These are phyloP conservation scores for Podaxis pistillaris DNA, from an alignment of 768 basidiomycete species.

Conservation along the genomic window DNA sequence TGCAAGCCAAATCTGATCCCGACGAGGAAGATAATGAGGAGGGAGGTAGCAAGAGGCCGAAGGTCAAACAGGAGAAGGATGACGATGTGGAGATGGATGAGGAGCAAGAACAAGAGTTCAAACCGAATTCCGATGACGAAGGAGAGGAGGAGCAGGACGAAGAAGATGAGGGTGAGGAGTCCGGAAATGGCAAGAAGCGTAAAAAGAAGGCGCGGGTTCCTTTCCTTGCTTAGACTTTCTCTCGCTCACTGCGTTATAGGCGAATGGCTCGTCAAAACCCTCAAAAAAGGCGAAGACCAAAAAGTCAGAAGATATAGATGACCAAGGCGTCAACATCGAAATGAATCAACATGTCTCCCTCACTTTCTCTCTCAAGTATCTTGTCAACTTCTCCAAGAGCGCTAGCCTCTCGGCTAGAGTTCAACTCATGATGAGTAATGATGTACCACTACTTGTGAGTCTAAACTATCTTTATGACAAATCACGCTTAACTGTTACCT, in stretches of 20 bases:
- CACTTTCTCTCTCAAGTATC: conserved; percentile 96
- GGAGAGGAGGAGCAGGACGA: conserved; percentile 53
- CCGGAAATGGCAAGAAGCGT: conserved; percentile 61
- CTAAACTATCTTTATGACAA: not conserved
- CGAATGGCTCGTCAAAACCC: conserved; percentile 40
- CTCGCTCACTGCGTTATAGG: conserved; percentile 18
- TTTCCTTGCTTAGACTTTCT: not conserved
- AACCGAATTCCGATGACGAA: conserved; percentile 55
- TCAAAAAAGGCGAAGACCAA: conserved; percentile 54
- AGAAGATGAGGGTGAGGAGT: conserved; percentile 49
- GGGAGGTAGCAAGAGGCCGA: conserved; percentile 38
- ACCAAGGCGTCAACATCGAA: conserved; percentile 65
- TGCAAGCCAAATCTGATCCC: conserved; percentile 34
- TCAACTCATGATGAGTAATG: conserved; percentile 86
- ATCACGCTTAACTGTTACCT: not conserved
- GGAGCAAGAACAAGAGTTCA: conserved; percentile 28
- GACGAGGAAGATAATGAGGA: conserved; percentile 40
- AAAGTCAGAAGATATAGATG: conserved; percentile 48
- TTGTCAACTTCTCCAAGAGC: conserved; percentile 95
- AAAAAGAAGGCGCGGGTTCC: conserved; percentile 57
- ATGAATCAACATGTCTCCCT: conserved; percentile 90
- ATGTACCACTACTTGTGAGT: conserved; percentile 83
- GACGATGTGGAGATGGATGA: conserved; percentile 47
- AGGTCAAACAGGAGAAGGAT: conserved; percentile 46
- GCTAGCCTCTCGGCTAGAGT: conserved; percentile 69